phyloP scores from a whole-genome alignment of 768 basidiomycete genomes.

The Trametes meyenii region DNA sequence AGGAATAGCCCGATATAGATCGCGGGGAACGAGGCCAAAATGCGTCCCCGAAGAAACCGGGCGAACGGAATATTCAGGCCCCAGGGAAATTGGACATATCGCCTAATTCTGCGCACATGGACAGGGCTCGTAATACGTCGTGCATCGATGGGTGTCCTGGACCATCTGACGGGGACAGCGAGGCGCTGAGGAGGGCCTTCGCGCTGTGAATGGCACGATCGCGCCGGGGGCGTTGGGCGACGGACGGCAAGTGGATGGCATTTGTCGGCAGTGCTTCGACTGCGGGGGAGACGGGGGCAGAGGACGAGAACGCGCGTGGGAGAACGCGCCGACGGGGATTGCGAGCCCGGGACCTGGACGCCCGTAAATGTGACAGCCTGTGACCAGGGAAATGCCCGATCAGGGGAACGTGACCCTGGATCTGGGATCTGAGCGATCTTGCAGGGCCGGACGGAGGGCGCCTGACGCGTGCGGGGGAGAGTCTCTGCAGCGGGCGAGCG shows the following conservation, averaged over 20 bases:
- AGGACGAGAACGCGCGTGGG: not conserved
- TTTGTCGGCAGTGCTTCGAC: not conserved
- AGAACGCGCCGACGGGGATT: not conserved
- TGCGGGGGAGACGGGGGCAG: slow-evolving; percentile 2
- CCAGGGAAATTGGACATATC: slow-evolving; percentile 3
- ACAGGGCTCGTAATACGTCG: not conserved
- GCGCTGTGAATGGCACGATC: not conserved
- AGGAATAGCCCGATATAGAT: slow-evolving; percentile 4
- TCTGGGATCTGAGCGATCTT: slow-evolving; percentile 1
- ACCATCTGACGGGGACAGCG: not conserved
- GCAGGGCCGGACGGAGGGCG: not conserved
- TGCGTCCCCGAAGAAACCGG: slow-evolving; percentile 7
- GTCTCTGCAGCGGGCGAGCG: not conserved
- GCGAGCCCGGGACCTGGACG: not conserved
- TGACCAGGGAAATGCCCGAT: slow-evolving; percentile 3
- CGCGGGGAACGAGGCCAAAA: slow-evolving; percentile 3
- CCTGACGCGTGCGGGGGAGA: not conserved
- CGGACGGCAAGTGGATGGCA: not conserved
- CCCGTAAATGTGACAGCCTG: not conserved
- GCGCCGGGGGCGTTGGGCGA: not conserved
- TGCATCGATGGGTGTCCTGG: slow-evolving; percentile 8
- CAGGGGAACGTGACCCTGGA: slow-evolving; percentile 3
- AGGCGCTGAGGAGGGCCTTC: not conserved
- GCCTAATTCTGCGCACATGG: not conserved
- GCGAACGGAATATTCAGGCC: not conserved